Conservation (phyloP, 129 eudicot genomes). For the Arctium lappa region DNA sequence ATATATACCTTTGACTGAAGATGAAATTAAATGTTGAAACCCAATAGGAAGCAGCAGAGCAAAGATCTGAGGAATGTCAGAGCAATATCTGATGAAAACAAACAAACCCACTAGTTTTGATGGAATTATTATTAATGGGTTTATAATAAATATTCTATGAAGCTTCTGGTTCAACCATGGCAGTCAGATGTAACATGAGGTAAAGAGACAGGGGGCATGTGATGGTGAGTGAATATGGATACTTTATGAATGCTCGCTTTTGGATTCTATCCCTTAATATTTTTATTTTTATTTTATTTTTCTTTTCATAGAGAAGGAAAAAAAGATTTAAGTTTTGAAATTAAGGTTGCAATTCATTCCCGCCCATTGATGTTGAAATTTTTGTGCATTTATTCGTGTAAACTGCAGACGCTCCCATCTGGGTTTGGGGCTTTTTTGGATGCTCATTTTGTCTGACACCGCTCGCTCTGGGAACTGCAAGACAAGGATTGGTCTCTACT, state of each 20-base stretch:
- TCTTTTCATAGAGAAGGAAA: neutral
- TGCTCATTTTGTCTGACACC: neutral
- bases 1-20: constrained; percentile 21
- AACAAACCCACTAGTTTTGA: neutral
- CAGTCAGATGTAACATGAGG: constrained; percentile 28
- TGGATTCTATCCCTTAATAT: neutral
- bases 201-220: constrained; percentile 23
- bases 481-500: neutral
- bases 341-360: constrained; percentile 7
- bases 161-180: constrained; percentile 12
- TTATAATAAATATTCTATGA: neutral
- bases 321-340: constrained; percentile 9
- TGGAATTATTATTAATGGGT: neutral
- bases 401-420: constrained; percentile 20
- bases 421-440: neutral
- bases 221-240: constrained; percentile 25
- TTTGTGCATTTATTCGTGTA: neutral
- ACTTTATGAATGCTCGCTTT: neutral
- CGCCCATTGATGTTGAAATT: constrained; percentile 23
- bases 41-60: neutral
- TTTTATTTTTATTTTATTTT: neutral
- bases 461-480: neutral
- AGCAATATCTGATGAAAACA: constrained; percentile 9
- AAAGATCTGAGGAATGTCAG: constrained; percentile 23
- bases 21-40: neutral